Conservation (phyloP, 2,329 filamentous ascomycete genomes). For the Herpotrichia juniperi region DNA sequence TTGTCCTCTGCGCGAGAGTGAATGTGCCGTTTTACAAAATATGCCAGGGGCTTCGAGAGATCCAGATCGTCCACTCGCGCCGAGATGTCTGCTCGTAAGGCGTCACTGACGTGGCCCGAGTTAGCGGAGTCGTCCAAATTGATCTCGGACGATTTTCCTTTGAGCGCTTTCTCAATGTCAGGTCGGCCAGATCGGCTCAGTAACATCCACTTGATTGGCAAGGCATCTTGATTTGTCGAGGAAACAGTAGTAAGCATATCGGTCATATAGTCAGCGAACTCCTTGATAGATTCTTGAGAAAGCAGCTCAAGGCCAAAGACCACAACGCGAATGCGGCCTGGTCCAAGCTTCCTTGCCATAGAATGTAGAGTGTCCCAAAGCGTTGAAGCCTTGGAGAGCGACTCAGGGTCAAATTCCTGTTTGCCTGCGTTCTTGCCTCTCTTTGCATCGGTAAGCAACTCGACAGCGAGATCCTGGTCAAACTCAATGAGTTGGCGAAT, state of each 20-base stretch:
- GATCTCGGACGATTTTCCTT: conserved; percentile 19
- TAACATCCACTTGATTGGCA: conserved; percentile 24
- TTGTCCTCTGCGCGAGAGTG: conserved; percentile 27
- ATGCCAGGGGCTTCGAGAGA: conserved; percentile 20
- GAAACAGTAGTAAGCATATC: no score
- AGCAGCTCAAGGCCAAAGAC: conserved; percentile 27
- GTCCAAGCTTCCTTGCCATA: conserved; percentile 17
- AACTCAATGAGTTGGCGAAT: conserved; percentile 25
- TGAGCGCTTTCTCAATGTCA: conserved; percentile 22
- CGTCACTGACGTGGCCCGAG: conserved; percentile 20
- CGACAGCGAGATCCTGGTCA: conserved; percentile 23
- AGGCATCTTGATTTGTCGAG: background rate
- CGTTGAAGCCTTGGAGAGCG: conserved; percentile 17
- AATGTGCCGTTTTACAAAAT: conserved; percentile 30
- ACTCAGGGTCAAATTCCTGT: conserved; percentile 23
- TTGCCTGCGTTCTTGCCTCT: conserved; percentile 20
- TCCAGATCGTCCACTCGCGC: conserved; percentile 19
- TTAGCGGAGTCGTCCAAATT: conserved; percentile 25
- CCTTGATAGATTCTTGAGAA: conserved; percentile 21
- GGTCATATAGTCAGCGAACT: conserved; percentile 19
- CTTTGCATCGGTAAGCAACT: conserved; percentile 26
- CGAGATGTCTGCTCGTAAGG: conserved; percentile 22
- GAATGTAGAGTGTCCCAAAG: conserved; percentile 26
- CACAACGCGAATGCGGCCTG: conserved; percentile 21
- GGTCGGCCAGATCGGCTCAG: conserved; percentile 26